A percentile compares a stretch with the other conserved stretches of the same genome.
Conservation (phyloP, 192 early-diverging fungal species). For the Linnemannia zychae region DNA sequence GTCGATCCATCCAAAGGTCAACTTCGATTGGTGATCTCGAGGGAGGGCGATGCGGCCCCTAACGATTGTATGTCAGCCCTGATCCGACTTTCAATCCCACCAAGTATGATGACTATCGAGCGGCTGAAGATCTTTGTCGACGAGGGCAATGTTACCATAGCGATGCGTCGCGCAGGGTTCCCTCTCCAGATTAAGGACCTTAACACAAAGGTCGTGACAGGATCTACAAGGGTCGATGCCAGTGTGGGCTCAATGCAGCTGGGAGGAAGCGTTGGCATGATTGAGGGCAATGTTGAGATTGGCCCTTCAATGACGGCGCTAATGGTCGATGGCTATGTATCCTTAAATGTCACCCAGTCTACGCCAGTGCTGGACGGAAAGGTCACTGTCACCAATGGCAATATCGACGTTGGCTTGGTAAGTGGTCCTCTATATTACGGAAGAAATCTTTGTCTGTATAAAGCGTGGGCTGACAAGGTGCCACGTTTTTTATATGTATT, state of each 20-base stretch:
- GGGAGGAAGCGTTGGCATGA: background rate
- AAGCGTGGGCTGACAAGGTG: background rate
- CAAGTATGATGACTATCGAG: background rate
- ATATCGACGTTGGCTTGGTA: constrained; percentile 2
- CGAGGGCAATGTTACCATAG: background rate
- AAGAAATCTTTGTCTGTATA: background rate
- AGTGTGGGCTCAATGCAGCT: background rate
- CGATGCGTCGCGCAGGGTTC: background rate
- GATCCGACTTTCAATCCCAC: background rate
- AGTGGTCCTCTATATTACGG: background rate
- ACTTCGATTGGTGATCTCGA: background rate
- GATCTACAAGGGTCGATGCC: background rate
- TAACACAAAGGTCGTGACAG: background rate
- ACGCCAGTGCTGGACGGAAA: background rate
- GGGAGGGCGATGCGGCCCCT: background rate
- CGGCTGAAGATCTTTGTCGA: background rate
- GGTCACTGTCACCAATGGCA: background rate
- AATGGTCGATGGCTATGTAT: background rate
- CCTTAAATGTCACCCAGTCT: background rate
- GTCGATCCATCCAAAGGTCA: background rate
- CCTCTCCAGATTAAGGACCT: background rate
- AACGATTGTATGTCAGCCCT: background rate
- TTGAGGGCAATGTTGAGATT: background rate
- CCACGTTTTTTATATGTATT: background rate
- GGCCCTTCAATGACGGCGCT: background rate